Conservation (phyloP, 1,139 yeast species). For the Debaryomycetaceae sp. region DNA sequence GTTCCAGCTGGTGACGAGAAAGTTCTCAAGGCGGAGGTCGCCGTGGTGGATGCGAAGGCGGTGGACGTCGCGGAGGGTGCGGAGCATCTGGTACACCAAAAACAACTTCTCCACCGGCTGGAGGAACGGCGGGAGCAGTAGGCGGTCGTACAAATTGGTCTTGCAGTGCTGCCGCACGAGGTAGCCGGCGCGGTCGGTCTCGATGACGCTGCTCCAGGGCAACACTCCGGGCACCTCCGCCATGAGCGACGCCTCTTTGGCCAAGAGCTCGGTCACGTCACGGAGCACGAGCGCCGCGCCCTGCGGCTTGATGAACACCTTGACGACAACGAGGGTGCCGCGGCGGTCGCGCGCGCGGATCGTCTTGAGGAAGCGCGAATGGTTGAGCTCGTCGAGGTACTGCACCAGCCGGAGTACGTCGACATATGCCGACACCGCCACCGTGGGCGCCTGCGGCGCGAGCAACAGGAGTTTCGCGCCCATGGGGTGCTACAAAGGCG, state of each 20-base stretch:
- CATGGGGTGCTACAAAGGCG: conserved; percentile 36
- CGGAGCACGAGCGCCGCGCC: conserved; percentile 34
- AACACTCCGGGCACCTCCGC: conserved; percentile 43
- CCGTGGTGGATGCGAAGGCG: conserved; percentile 67
- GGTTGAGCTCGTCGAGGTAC: conserved; percentile 65
- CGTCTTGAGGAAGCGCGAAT: conserved; percentile 82
- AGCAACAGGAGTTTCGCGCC: conserved; percentile 81
- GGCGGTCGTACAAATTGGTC: conserved; percentile 77
- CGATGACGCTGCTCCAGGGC: conserved; percentile 71
- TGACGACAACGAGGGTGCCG: conserved; percentile 66
- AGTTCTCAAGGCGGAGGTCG: conserved; percentile 86
- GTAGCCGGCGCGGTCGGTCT: conserved; percentile 91
- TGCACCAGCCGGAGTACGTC: conserved; percentile 72
- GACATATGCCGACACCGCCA: conserved; percentile 86
- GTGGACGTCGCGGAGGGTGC: conserved; percentile 63
- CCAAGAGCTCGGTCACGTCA: conserved; percentile 27
- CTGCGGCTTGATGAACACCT: conserved; percentile 75
- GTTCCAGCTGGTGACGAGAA: conserved; percentile 83
- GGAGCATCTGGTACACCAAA: conserved; percentile 74
- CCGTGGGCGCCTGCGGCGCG: conserved; percentile 89
- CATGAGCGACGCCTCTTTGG: conserved; percentile 34
- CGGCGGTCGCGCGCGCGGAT: conserved; percentile 66
- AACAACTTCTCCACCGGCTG: conserved; percentile 80
- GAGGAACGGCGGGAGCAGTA: conserved; percentile 83
- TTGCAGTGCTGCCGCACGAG: conserved; percentile 76